These are phyloP conservation scores for Peniophora sp. DNA, from an alignment of 1,284 basidiomycete species.

Conservation along the genomic window DNA sequence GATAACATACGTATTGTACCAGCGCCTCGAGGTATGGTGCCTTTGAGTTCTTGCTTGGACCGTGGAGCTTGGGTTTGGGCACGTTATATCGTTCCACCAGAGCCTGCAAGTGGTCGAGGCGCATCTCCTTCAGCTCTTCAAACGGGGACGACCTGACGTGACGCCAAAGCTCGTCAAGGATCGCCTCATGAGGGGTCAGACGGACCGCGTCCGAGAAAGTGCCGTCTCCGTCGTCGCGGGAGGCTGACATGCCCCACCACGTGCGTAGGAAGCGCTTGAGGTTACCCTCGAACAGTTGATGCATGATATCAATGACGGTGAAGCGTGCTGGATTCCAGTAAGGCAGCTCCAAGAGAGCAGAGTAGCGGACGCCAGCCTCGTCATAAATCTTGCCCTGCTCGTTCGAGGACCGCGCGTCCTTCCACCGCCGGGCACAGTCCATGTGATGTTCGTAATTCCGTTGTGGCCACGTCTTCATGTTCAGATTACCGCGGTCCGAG, in stretches of 20 bases:
- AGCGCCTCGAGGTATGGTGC: neutral
- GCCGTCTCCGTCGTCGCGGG: neutral
- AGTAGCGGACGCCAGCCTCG: constrained; percentile 25
- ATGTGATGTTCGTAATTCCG: constrained; percentile 6
- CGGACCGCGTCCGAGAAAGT: neutral
- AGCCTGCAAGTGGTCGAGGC: neutral
- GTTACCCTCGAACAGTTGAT: constrained; percentile 15
- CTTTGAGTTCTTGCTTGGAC: neutral
- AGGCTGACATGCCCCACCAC: constrained; percentile 14
- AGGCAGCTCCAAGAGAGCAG: constrained; percentile 23
- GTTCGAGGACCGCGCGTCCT: constrained; percentile 14
- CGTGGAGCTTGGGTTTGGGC: too few species aligned
- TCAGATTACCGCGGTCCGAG: constrained; percentile 5
- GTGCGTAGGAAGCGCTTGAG: constrained; percentile 10
- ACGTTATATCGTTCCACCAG: neutral
- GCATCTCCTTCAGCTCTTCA: neutral
- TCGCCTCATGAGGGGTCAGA: neutral
- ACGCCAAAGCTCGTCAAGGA: neutral
- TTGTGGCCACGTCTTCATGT: constrained; percentile 5
- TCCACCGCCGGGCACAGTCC: constrained; percentile 17
- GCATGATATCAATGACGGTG: constrained; percentile 21
- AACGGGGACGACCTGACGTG: neutral
- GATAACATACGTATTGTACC: neutral
- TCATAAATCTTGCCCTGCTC: constrained; percentile 16
- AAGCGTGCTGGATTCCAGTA: constrained; percentile 30